Percentiles rank a stretch among this genome's conserved stretches.
phyloP scores from a whole-genome alignment of 768 basidiomycete species.

The Obba rivulosa region DNA sequence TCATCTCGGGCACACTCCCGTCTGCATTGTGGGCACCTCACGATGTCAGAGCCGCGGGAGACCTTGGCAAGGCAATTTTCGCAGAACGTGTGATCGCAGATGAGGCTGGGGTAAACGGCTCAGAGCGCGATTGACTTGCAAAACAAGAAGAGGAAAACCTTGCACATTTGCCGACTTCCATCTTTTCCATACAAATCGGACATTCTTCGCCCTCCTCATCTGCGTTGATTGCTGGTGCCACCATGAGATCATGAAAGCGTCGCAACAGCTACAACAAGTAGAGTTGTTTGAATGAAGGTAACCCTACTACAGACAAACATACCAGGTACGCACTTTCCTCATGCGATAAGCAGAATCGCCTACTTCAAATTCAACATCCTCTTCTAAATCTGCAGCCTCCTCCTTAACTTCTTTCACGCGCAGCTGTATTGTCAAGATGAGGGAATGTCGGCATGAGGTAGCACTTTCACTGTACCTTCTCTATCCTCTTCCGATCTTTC shows the following conservation, averaged over 20 bases:
- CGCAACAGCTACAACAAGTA: constrained; percentile 31
- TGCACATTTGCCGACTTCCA: constrained; percentile 29
- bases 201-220: constrained; percentile 33
- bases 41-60: constrained; percentile 19
- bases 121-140: background rate
- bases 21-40: constrained; percentile 37
- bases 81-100: constrained; percentile 41
- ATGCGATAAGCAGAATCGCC: constrained; percentile 32
- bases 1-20: constrained; percentile 24
- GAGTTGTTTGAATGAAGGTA: background rate
- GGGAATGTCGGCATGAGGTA: background rate
- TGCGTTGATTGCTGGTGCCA: constrained; percentile 24
- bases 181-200: constrained; percentile 30
- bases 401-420: constrained; percentile 27
- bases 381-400: constrained; percentile 34
- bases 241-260: constrained; percentile 34
- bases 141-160: constrained; percentile 21
- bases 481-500: constrained; percentile 19
- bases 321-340: constrained; percentile 32
- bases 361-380: constrained; percentile 21
- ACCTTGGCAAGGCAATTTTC: constrained; percentile 30
- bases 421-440: constrained; percentile 18
- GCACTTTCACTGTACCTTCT: constrained; percentile 12
- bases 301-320: background rate
- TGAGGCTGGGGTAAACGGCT: constrained; percentile 25